Percentiles rank a stretch among this genome's conserved stretches.
Conservation (phyloP, 306 rosid species). For the Dalbergia cochinchinensis region DNA sequence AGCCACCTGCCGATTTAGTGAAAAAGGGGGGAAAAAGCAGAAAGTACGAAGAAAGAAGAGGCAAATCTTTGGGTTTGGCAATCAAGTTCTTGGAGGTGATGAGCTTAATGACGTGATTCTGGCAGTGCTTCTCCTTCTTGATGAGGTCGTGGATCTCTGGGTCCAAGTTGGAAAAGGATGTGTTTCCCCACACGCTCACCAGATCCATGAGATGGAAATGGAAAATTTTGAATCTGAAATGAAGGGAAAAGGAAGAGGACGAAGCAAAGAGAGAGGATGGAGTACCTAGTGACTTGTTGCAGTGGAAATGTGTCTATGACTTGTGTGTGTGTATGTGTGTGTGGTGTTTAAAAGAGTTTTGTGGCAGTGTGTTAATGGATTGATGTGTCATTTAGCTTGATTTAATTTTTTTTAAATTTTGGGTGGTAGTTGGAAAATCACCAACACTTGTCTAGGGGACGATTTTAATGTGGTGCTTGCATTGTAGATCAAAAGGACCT, state of each 20-base stretch:
- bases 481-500: not conserved
- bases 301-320: not conserved
- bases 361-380: not conserved
- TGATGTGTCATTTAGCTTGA: not conserved
- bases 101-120: conserved; percentile 91
- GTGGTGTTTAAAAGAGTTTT: no score
- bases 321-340: no score
- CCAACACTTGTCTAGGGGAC: not conserved
- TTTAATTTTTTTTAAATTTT: no score
- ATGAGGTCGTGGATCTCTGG: conserved; percentile 91
- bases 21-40: no score
- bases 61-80: not conserved
- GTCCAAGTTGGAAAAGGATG: conserved; percentile 69
- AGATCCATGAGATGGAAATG: conserved; percentile 67
- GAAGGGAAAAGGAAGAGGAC: not conserved
- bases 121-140: conserved; percentile 94
- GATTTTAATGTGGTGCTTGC: not conserved
- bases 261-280: not conserved
- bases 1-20: no score
- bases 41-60: no score
- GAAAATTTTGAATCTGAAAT: not conserved
- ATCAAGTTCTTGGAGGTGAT: conserved; percentile 97
- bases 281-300: not conserved
- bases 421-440: not conserved
- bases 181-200: conserved; percentile 79